phyloP scores from a whole-genome alignment of 306 rosid genomes.

The Phaseolus lunatus region DNA sequence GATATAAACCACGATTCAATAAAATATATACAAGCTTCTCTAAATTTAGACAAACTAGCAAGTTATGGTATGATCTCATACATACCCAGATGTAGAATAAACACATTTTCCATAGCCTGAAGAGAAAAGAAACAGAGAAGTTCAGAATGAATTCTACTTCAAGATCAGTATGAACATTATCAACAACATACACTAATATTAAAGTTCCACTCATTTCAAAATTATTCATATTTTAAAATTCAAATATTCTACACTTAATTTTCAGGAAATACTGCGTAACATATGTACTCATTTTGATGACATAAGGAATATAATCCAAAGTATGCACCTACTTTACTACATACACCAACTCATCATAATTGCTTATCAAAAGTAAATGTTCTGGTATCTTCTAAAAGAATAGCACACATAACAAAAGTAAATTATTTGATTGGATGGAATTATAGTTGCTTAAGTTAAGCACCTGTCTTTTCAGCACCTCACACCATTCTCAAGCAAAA shows the following conservation, averaged over 20 bases:
- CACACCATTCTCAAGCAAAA: conserved; percentile 22
- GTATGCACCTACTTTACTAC: not conserved
- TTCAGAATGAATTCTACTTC: conserved; percentile 27
- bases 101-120: conserved; percentile 85
- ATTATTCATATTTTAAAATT: no score
- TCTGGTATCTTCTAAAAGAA: conserved; percentile 22
- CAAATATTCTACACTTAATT: conserved; percentile 5
- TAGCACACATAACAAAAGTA: not conserved
- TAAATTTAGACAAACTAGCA: conserved; percentile 14
- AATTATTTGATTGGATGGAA: not conserved
- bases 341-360: conserved; percentile 4
- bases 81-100: conserved; percentile 73
- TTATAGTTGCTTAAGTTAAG: conserved; percentile 8
- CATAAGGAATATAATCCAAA: conserved; percentile 35
- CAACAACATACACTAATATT: not conserved
- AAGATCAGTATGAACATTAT: not conserved
- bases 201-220: not conserved
- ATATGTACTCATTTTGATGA: conserved; percentile 27
- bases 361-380: conserved; percentile 12
- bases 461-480: conserved; percentile 8
- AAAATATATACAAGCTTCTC: conserved; percentile 3
- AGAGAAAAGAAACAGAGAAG: conserved; percentile 6
- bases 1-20: not conserved
- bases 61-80: conserved; percentile 9
- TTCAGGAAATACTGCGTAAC: conserved; percentile 30